phyloP scores from a whole-genome alignment of 345 rosid species.

The Pseudoturritis turrita region DNA sequence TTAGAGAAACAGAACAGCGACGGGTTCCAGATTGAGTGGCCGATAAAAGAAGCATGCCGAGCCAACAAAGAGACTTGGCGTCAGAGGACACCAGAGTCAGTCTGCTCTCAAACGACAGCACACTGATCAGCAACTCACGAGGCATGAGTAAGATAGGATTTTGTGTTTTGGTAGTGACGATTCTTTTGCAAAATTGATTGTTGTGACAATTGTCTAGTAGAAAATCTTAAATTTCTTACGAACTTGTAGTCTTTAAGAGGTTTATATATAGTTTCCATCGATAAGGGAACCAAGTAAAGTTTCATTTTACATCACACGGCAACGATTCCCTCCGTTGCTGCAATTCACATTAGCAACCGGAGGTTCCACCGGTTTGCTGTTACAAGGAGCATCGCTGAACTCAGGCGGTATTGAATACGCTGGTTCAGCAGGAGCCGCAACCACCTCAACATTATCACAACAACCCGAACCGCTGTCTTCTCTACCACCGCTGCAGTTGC shows the following conservation, averaged over 20 bases:
- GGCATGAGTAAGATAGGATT: conserved; percentile 1
- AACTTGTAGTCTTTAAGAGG: neutral
- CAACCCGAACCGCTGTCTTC: neutral
- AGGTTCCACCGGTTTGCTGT: neutral
- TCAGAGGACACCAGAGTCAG: conserved; percentile 15
- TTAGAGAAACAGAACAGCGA: conserved; percentile 49
- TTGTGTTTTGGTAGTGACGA: conserved; percentile 15
- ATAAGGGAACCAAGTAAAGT: neutral
- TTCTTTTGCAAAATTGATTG: conserved; percentile 28
- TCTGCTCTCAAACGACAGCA: conserved; percentile 25
- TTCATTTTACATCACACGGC: conserved; percentile 6
- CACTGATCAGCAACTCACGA: conserved; percentile 9
- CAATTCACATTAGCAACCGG: conserved; percentile 2
- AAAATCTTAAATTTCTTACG: neutral
- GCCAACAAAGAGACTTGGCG: conserved; percentile 22
- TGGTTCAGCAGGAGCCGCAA: neutral
- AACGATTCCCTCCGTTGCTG: neutral
- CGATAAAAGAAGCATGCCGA: conserved; percentile 22
- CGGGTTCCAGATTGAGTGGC: conserved; percentile 20
- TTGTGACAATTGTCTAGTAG: conserved; percentile 13
- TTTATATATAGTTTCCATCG: neutral
- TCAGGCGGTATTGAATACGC: neutral
- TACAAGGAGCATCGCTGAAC: neutral
- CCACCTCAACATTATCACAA: neutral
- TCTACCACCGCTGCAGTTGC: neutral